These are phyloP conservation scores for Alloteropsis angusta DNA, from an alignment of 202 grass and related monocot genomes.

Conservation along the genomic window DNA sequence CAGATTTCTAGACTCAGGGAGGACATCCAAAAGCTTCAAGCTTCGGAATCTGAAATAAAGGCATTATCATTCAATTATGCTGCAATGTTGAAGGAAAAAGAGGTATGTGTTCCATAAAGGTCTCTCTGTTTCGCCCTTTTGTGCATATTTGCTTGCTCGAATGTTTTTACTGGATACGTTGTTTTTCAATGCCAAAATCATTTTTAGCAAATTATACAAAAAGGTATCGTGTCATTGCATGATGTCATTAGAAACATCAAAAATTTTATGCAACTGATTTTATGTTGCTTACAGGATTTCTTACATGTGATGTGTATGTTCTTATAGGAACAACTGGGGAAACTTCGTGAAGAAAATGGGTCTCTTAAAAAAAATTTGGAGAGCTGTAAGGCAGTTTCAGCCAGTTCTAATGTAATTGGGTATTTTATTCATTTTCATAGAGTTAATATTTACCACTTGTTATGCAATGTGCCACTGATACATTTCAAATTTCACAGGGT, in stretches of 20 bases:
- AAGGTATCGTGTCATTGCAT: not conserved
- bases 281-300: not conserved
- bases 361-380: constrained; percentile 73
- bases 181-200: not conserved
- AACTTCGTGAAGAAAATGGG: constrained; percentile 69
- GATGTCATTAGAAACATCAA: not conserved
- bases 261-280: not conserved
- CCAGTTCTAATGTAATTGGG: constrained; percentile 36
- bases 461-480: not conserved
- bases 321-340: constrained; percentile 75
- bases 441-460: constrained; percentile 9
- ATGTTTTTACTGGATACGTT: not conserved
- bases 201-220: not conserved
- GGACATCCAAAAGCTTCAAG: constrained; percentile 78
- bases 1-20: constrained; percentile 82
- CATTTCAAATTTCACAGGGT: constrained; percentile 21
- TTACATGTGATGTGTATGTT: constrained; percentile 12
- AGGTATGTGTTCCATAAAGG: constrained; percentile 41
- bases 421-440: constrained; percentile 10
- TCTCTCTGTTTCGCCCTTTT: not conserved
- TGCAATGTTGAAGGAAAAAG: constrained; percentile 86
- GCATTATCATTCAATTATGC: constrained; percentile 94
- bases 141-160: not conserved
- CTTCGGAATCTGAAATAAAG: constrained; percentile 83
- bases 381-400: constrained; percentile 34